Evolutionary conservation across 1,284 basidiomycete genomes (phyloP).

Genomic region (Heterobasidion irregulare): DNA sequence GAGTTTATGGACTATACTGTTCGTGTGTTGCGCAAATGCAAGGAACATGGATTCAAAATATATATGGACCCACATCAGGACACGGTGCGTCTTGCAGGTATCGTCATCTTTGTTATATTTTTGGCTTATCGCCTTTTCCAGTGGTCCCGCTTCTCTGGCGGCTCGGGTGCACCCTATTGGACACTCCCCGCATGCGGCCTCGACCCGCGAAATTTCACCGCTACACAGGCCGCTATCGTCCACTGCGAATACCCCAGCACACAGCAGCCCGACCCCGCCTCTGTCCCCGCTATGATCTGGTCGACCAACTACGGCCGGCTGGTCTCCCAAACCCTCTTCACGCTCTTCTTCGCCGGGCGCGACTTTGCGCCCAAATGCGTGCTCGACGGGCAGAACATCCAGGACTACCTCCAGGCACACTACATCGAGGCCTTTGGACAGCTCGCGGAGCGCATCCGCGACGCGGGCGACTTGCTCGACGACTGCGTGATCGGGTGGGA

Average conservation of each 20-base stretch:
- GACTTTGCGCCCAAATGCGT: conserved; percentile 88
- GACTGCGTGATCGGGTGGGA: conserved; percentile 95
- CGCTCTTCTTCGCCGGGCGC: conserved; percentile 90
- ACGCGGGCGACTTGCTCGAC: conserved; percentile 73
- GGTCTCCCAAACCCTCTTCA: conserved; percentile 84
- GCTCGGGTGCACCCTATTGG: conserved; percentile 96
- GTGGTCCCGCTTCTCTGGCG: conserved; percentile 98
- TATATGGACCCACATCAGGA: conserved; percentile 98
- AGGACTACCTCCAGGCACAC: conserved; percentile 88
- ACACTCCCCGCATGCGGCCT: conserved; percentile 89
- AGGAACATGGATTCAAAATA: conserved; percentile 90
- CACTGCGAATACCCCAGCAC: conserved; percentile 83
- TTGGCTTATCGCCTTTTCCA: conserved; percentile 20
- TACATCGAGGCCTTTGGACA: conserved; percentile 72
- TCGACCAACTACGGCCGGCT: conserved; percentile 92
- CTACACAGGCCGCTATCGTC: conserved; percentile 80
- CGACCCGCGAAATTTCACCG: conserved; percentile 77
- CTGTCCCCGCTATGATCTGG: conserved; percentile 93
- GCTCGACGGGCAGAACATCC: conserved; percentile 90
- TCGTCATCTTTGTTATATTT: not conserved
- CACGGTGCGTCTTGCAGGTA: conserved; percentile 49
- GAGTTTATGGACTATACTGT: conserved; percentile 93
- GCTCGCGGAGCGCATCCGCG: conserved; percentile 70
- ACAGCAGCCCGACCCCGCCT: conserved; percentile 55
- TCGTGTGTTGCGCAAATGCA: conserved; percentile 81